Conservation (phyloP, 768 basidiomycete species). For the Termitomyces sp. region DNA sequence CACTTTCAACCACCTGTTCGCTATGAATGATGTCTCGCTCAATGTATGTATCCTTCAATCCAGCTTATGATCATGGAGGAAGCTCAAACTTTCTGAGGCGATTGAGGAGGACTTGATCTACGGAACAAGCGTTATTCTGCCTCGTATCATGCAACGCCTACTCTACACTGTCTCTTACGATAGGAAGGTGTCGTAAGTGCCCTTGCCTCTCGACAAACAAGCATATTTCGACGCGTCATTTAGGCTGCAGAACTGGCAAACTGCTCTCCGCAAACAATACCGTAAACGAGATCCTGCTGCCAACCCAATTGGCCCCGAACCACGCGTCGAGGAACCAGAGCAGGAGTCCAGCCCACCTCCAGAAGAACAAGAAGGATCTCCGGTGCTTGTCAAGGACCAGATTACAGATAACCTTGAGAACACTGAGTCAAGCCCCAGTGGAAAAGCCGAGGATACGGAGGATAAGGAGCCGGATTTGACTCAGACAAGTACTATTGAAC, state of each 20-base stretch:
- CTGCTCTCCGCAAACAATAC: constrained; percentile 72
- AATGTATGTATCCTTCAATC: constrained; percentile 35
- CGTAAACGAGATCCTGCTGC: constrained; percentile 62
- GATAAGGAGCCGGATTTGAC: constrained; percentile 11
- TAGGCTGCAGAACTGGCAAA: constrained; percentile 78
- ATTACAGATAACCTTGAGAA: neutral
- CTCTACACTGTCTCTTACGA: constrained; percentile 75
- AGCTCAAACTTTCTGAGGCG: constrained; percentile 41
- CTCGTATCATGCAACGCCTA: constrained; percentile 71
- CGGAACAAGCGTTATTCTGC: constrained; percentile 54
- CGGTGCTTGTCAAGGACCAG: neutral
- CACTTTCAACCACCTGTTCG: constrained; percentile 73
- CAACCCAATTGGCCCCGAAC: constrained; percentile 70
- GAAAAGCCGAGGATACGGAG: constrained; percentile 9
- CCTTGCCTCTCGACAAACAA: neutral
- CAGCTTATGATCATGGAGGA: constrained; percentile 3
- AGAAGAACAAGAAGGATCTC: constrained; percentile 20
- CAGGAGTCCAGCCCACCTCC: constrained; percentile 17
- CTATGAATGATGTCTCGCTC: constrained; percentile 66
- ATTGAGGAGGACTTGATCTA: constrained; percentile 72
- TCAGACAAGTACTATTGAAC: constrained; percentile 17
- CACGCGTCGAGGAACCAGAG: constrained; percentile 24
- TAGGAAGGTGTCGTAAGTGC: constrained; percentile 46
- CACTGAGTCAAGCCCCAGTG: neutral
- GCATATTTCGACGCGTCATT: constrained; percentile 16